Conservation (phyloP, 139 green algal species). For the Coelastrella sp. region DNA sequence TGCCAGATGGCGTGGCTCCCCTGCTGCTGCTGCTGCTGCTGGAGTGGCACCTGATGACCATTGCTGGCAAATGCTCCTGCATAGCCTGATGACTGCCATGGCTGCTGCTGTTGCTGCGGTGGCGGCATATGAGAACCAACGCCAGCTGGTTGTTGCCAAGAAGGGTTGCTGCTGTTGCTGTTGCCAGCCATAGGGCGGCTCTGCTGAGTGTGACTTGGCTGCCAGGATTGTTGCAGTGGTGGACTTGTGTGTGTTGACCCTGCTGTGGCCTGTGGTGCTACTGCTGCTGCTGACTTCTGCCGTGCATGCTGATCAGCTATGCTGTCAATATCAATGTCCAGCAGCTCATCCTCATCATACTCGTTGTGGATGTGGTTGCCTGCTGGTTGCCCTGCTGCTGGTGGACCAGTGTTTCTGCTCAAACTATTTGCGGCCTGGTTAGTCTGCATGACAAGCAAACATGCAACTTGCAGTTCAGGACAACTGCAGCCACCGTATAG, state of each 20-base stretch:
- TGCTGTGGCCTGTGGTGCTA: background rate
- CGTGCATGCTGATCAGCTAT: conserved; percentile 5
- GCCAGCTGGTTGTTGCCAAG: background rate
- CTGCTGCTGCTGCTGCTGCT: conserved; percentile 17
- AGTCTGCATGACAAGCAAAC: background rate
- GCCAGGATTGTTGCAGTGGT: conserved; percentile 6
- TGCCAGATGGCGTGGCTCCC: background rate
- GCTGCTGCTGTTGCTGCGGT: conserved; percentile 8
- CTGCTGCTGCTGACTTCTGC: background rate
- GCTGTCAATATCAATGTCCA: conserved; percentile 32
- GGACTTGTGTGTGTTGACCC: background rate
- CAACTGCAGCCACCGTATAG: too few relatives aligned
- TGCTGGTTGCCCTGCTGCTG: conserved; percentile 1
- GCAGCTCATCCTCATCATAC: conserved; percentile 8
- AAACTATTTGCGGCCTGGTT: too few relatives aligned
- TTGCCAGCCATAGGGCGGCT: background rate
- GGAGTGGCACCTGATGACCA: too few relatives aligned
- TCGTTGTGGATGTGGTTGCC: background rate
- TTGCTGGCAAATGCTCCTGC: background rate
- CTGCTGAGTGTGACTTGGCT: background rate
- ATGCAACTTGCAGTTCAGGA: background rate
- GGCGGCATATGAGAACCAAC: background rate
- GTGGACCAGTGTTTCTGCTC: background rate
- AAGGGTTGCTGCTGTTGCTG: conserved; percentile 5
- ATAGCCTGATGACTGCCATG: background rate